Conservation (phyloP, 73 alveolate species). For the Paramecium caudatum region DNA sequence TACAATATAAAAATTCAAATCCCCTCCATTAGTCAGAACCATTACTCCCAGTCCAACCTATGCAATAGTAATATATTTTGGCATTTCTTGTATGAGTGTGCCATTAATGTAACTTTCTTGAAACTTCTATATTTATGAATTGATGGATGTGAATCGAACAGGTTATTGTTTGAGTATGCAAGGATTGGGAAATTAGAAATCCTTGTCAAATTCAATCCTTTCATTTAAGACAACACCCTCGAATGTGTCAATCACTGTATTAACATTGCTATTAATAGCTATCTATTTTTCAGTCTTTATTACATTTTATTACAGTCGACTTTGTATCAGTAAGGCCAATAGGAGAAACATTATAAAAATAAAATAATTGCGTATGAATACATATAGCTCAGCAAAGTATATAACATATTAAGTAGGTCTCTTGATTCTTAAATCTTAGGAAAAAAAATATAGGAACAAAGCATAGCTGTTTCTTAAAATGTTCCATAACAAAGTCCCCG, state of each 20-base stretch:
- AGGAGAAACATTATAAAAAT: no score
- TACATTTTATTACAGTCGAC: no score
- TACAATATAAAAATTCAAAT: not conserved
- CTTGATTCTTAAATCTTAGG: constrained; percentile 60
- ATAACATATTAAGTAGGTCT: not conserved
- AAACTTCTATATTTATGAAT: not conserved
- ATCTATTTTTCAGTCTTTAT: no score
- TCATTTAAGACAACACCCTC: not conserved
- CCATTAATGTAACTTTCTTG: not conserved
- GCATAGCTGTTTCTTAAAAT: constrained; percentile 1
- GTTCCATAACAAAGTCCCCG: constrained; percentile 11
- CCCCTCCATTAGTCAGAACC: not conserved
- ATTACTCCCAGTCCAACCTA: constrained; percentile 25
- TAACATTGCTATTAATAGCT: no score
- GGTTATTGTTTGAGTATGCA: not conserved
- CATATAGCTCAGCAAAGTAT: constrained; percentile 63
- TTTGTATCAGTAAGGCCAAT: no score
- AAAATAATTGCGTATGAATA: no score
- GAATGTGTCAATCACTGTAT: no score
- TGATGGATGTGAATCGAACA: not conserved
- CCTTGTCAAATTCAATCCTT: not conserved
- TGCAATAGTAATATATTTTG: not conserved
- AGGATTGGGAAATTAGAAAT: constrained; percentile 23
- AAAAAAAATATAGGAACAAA: constrained; percentile 55
- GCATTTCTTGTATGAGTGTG: not conserved